These are phyloP conservation scores for Calonectria pseudoturangicola DNA, from an alignment of 2,329 filamentous ascomycete genomes.

Conservation along the genomic window DNA sequence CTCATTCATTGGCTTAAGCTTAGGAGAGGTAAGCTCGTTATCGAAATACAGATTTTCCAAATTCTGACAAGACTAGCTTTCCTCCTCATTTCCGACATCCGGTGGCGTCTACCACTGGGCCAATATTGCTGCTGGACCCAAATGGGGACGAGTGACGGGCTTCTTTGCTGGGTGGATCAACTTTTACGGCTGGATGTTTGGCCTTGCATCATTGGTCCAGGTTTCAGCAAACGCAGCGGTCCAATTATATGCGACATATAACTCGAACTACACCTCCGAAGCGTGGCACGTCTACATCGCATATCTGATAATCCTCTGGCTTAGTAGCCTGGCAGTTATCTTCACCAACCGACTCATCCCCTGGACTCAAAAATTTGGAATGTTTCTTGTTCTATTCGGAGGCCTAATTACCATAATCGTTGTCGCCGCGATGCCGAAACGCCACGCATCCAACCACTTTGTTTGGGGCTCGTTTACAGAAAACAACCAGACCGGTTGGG, in stretches of 20 bases:
- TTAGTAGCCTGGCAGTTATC: conserved; percentile 46
- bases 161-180: conserved; percentile 55
- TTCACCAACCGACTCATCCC: conserved; percentile 52
- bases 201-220: conserved; percentile 51
- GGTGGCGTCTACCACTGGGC: conserved; percentile 55
- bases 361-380: conserved; percentile 50
- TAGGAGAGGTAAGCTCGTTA: conserved; percentile 48
- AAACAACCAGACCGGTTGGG: conserved; percentile 53
- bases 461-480: conserved; percentile 52
- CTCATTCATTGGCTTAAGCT: conserved; percentile 49
- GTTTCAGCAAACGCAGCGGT: conserved; percentile 51
- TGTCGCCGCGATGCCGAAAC: conserved; percentile 47
- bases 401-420: conserved; percentile 51
- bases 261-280: conserved; percentile 28
- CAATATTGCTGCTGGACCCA: conserved; percentile 48
- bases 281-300: conserved; percentile 53
- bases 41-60: rapidly evolving
- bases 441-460: conserved; percentile 48
- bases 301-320: conserved; percentile 49
- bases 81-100: conserved; percentile 50
- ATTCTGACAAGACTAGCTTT: conserved; percentile 38
- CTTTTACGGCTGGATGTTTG: conserved; percentile 56
- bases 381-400: conserved; percentile 48
- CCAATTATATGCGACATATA: conserved; percentile 51
- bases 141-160: conserved; percentile 50